Evolutionary conservation across 2,329 filamentous ascomycete genomes (phyloP).

Genomic region (Cadophora gregata): DNA sequence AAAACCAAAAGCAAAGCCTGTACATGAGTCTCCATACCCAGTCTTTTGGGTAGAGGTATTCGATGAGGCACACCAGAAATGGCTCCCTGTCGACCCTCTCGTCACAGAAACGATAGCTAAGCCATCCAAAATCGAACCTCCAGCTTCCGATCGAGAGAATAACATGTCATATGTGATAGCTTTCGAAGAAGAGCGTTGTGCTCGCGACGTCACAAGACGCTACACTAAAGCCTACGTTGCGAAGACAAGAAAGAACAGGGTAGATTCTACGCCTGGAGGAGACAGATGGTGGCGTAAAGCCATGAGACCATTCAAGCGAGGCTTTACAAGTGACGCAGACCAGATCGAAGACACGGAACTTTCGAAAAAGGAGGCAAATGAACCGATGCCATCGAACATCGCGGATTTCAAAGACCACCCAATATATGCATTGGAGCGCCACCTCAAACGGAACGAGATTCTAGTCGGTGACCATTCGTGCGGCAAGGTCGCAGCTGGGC

Average conservation of each 20-base stretch:
- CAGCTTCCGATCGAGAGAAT: conserved; percentile 77
- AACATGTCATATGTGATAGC: conserved; percentile 82
- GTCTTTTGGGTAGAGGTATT: conserved; percentile 96
- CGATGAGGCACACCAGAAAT: conserved; percentile 85
- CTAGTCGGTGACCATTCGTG: conserved; percentile 71
- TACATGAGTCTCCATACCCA: conserved; percentile 77
- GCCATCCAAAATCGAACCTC: conserved; percentile 79
- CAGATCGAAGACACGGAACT: conserved; percentile 85
- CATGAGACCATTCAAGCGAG: conserved; percentile 55
- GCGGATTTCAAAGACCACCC: conserved; percentile 89
- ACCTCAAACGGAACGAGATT: conserved; percentile 83
- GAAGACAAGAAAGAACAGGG: conserved; percentile 82
- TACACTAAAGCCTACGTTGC: conserved; percentile 90
- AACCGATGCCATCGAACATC: conserved; percentile 86
- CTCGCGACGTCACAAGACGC: conserved; percentile 83
- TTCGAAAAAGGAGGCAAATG: conserved; percentile 70
- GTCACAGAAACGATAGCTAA: conserved; percentile 82
- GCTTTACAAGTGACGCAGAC: conserved; percentile 67
- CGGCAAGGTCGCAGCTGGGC: conserved; percentile 77
- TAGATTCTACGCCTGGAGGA: conserved; percentile 66
- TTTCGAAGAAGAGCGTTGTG: conserved; percentile 80
- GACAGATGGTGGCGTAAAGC: conserved; percentile 60
- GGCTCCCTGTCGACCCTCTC: conserved; percentile 86
- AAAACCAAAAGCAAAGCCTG: conserved; percentile 48
- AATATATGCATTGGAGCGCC: conserved; percentile 81